phyloP scores from a whole-genome alignment of 2,329 filamentous ascomycete genomes.

The Rosellinia necatrix region DNA sequence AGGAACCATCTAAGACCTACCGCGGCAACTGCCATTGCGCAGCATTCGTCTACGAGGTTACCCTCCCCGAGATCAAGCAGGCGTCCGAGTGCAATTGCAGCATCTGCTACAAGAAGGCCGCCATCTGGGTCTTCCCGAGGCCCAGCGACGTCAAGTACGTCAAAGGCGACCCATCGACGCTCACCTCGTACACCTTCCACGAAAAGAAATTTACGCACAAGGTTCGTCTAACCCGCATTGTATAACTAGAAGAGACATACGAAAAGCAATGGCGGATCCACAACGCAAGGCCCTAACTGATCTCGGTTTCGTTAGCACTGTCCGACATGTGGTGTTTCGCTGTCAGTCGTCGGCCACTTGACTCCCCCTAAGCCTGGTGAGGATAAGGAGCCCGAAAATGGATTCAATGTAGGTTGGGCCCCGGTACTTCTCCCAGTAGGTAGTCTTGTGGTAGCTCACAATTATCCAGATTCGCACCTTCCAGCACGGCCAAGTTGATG shows the following conservation, averaged over 20 bases:
- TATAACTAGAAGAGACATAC: not conserved
- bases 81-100: conserved; percentile 68
- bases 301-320: conserved; percentile 52
- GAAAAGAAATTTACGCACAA: conserved; percentile 47
- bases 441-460: not conserved
- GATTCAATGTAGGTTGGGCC: conserved; percentile 48
- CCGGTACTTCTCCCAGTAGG: not conserved
- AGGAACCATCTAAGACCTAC: conserved; percentile 46
- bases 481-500: conserved; percentile 48
- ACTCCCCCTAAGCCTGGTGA: conserved; percentile 34
- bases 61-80: conserved; percentile 61
- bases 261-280: not conserved
- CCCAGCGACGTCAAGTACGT: conserved; percentile 47
- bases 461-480: conserved; percentile 47
- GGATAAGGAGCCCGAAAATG: conserved; percentile 39
- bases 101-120: conserved; percentile 60
- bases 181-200: conserved; percentile 46
- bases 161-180: conserved; percentile 48
- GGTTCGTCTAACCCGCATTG: conserved; percentile 34
- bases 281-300: conserved; percentile 9
- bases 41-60: conserved; percentile 55
- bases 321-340: conserved; percentile 51
- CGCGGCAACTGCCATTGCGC: conserved; percentile 64
- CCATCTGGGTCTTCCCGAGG: conserved; percentile 44
- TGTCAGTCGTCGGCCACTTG: conserved; percentile 41